phyloP scores from a whole-genome alignment of 371 early-diverging fungal genomes.

The Rhizopus stolonifer region DNA sequence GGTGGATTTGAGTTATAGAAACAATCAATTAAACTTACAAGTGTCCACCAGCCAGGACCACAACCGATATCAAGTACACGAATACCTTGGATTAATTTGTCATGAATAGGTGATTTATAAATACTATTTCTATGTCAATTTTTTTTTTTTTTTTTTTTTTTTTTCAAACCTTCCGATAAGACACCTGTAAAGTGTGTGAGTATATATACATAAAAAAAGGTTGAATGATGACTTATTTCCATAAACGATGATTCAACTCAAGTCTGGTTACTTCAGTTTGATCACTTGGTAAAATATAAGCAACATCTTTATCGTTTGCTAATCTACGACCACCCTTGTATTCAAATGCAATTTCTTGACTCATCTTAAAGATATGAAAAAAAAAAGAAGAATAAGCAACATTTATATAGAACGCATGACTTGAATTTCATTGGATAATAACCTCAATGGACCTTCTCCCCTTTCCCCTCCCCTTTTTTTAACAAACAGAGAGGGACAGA shows the following conservation, averaged over 20 bases:
- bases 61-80: conserved; percentile 48
- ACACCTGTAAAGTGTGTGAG: background rate
- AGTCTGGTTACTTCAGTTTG: conserved; percentile 39
- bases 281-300: conserved; percentile 48
- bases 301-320: conserved; percentile 28
- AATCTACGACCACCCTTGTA: conserved; percentile 34
- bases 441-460: no score
- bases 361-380: conserved; percentile 21
- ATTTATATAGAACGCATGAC: no score
- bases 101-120: conserved; percentile 41
- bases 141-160: no score
- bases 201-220: background rate
- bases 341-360: conserved; percentile 11
- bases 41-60: conserved; percentile 52
- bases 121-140: conserved; percentile 19
- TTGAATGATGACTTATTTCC: conserved; percentile 24
- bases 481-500: no score
- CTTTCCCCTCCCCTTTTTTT: no score
- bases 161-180: conserved; percentile 18
- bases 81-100: conserved; percentile 34
- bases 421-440: no score
- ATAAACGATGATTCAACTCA: conserved; percentile 35
- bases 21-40: conserved; percentile 13
- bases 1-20: no score
- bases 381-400: no score